Conservation (phyloP, 83 land plant genomes). For the Larix sibirica region DNA sequence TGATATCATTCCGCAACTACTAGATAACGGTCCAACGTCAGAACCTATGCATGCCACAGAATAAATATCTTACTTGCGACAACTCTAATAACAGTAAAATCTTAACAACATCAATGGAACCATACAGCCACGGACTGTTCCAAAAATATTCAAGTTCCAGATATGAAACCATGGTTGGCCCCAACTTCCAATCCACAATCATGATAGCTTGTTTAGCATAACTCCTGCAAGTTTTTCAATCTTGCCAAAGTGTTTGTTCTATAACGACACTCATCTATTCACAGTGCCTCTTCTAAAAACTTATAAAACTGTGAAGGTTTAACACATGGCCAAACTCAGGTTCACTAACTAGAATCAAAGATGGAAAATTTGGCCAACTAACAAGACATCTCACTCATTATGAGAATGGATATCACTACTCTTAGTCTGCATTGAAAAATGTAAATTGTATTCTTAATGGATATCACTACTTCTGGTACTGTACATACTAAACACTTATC, state of each 20-base stretch:
- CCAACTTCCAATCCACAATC: too few species aligned
- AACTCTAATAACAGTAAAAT: too few species aligned
- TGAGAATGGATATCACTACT: not conserved
- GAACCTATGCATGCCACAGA: too few species aligned
- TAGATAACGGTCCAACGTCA: too few species aligned
- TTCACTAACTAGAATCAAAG: not conserved
- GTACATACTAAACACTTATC: not conserved
- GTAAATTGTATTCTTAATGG: not conserved
- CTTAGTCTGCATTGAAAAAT: not conserved
- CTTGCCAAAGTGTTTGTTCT: not conserved
- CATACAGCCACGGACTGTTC: too few species aligned
- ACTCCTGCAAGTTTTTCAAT: not conserved
- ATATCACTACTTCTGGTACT: too few species aligned
- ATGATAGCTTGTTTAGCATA: too few species aligned
- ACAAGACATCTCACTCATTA: not conserved
- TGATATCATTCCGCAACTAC: too few species aligned
- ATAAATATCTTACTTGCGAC: too few species aligned
- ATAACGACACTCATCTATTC: not conserved
- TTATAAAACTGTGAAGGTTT: not conserved
- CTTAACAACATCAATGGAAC: too few species aligned
- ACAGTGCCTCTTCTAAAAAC: not conserved
- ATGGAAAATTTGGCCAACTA: not conserved
- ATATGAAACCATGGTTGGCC: too few species aligned
- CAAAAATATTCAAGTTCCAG: too few species aligned
- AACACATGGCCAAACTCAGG: not conserved